phyloP scores from a whole-genome alignment of 1,284 basidiomycete species.

The Cutaneotrichosporon dermatis region DNA sequence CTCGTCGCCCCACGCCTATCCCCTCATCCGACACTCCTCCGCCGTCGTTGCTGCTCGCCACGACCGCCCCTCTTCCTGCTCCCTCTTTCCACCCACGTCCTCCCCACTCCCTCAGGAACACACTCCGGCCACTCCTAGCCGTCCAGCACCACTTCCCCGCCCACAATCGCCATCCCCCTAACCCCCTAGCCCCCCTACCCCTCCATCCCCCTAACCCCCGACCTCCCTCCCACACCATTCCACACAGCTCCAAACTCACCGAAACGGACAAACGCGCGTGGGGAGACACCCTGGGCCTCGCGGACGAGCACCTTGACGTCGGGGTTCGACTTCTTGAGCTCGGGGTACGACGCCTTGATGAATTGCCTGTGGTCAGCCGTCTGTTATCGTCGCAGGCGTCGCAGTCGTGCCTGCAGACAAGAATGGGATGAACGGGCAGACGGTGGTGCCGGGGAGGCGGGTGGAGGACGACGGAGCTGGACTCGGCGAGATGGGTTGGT shows the following conservation, averaged over 20 bases:
- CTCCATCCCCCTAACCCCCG: neutral
- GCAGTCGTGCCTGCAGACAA: neutral
- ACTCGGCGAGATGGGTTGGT: no score
- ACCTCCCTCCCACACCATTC: neutral
- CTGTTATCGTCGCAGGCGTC: neutral
- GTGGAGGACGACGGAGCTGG: no score
- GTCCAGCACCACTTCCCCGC: no score
- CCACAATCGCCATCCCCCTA: no score
- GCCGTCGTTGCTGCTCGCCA: no score
- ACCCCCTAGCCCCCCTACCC: neutral
- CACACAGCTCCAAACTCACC: conserved; percentile 57
- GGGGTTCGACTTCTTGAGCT: conserved; percentile 82
- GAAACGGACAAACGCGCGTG: conserved; percentile 82
- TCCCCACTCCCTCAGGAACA: no score
- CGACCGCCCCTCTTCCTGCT: no score
- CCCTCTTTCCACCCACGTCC: no score
- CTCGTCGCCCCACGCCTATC: no score
- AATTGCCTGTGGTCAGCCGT: conserved; percentile 61
- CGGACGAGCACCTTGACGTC: conserved; percentile 83
- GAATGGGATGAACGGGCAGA: neutral
- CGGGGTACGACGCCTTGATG: conserved; percentile 71
- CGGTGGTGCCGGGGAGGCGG: neutral
- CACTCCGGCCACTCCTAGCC: no score
- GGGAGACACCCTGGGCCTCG: conserved; percentile 82
- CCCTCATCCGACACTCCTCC: no score